These are phyloP conservation scores for Orbilia blumenaviensis DNA, from an alignment of 2,329 filamentous ascomycete species.

Conservation along the genomic window DNA sequence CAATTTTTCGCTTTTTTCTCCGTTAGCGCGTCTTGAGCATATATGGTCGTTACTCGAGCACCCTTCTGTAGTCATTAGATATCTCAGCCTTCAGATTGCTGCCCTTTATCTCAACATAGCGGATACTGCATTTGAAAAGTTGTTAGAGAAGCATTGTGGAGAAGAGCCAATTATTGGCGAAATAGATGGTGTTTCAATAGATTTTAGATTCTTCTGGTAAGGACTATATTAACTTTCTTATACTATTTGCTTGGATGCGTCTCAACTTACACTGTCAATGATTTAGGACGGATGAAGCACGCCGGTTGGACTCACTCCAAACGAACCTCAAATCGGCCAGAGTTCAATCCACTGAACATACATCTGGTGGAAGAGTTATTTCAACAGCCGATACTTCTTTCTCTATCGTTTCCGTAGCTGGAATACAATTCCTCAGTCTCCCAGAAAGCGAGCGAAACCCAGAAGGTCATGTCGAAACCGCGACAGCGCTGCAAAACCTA, in stretches of 20 bases:
- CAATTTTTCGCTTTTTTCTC: slow-evolving; percentile 74
- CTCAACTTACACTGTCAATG: background rate
- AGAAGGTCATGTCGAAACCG: slow-evolving; percentile 71
- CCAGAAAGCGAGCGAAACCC: slow-evolving; percentile 71
- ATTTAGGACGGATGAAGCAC: slow-evolving; percentile 40
- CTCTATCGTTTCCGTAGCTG: slow-evolving; percentile 24
- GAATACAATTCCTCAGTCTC: slow-evolving; percentile 37
- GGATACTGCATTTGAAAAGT: slow-evolving; percentile 37
- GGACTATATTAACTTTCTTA: background rate
- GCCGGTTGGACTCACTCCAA: slow-evolving; percentile 30
- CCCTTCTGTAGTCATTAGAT: slow-evolving; percentile 55
- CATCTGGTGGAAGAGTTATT: slow-evolving; percentile 13
- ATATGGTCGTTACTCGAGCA: slow-evolving; percentile 76
- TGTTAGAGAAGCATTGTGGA: slow-evolving; percentile 36
- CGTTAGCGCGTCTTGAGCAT: slow-evolving; percentile 71
- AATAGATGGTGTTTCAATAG: slow-evolving; percentile 8
- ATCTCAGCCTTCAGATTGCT: slow-evolving; percentile 37
- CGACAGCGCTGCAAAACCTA: slow-evolving; percentile 77
- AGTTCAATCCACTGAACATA: background rate
- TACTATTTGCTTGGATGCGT: background rate
- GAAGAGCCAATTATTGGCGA: slow-evolving; percentile 25
- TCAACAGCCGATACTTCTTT: slow-evolving; percentile 28
- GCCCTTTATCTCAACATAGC: slow-evolving; percentile 46
- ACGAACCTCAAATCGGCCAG: slow-evolving; percentile 3
- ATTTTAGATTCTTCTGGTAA: slow-evolving; percentile 46